Evolutionary conservation across 768 basidiomycete genomes (phyloP).

Genomic region (Termitomyces sp.): DNA sequence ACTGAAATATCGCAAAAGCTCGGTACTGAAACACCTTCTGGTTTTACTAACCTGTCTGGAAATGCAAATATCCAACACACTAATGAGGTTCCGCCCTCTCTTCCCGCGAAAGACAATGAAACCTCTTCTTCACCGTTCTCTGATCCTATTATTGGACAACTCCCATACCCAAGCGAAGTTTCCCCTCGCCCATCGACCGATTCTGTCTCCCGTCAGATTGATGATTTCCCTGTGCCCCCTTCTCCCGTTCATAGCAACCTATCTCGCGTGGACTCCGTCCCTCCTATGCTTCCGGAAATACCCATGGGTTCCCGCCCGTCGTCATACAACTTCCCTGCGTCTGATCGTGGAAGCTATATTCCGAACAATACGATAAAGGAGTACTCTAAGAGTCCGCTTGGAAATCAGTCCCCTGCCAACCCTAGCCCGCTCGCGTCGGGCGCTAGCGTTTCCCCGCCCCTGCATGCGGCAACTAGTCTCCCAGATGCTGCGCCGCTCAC

Average conservation of each 20-base stretch:
- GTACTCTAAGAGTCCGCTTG: conserved; percentile 16
- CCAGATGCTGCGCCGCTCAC: conserved; percentile 4
- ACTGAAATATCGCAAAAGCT: conserved; percentile 61
- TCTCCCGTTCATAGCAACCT: conserved; percentile 28
- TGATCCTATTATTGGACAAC: background rate
- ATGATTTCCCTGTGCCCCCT: conserved; percentile 34
- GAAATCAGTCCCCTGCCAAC: conserved; percentile 28
- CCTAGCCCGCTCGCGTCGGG: conserved; percentile 36
- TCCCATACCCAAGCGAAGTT: conserved; percentile 5
- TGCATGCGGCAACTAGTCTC: conserved; percentile 7
- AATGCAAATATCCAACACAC: conserved; percentile 12
- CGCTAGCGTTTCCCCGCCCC: conserved; percentile 14
- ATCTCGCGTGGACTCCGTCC: conserved; percentile 41
- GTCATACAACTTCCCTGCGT: conserved; percentile 10
- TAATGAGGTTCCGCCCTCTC: conserved; percentile 1
- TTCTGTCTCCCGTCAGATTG: conserved; percentile 17
- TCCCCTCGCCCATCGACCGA: conserved; percentile 8
- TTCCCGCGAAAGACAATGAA: conserved; percentile 1
- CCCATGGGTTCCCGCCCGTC: conserved; percentile 31
- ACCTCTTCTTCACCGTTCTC: conserved; percentile 20
- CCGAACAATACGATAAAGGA: conserved; percentile 7
- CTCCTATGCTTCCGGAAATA: conserved; percentile 53
- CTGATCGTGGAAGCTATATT: conserved; percentile 9
- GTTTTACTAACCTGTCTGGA: conserved; percentile 26
- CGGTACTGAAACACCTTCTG: conserved; percentile 33